Evolutionary conservation across 805 yeast genomes (phyloP).

Genomic region (Yarrowia sp.): DNA sequence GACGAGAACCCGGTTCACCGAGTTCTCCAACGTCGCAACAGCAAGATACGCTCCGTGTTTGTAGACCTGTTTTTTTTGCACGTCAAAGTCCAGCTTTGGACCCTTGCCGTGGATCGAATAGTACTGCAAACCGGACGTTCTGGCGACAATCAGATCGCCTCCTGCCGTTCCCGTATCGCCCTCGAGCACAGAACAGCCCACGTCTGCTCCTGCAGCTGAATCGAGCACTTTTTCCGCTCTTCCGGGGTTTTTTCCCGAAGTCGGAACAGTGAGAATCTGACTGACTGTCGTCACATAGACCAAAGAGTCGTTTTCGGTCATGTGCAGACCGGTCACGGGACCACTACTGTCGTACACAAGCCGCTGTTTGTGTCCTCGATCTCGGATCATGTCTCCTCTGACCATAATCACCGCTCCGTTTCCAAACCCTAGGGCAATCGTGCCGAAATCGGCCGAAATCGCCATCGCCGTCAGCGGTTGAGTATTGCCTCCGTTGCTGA

Average conservation of each 20-base stretch:
- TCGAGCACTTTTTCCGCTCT: conserved; percentile 62
- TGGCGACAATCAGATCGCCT: conserved; percentile 67
- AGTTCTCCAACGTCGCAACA: conserved; percentile 59
- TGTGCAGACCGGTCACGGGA: conserved; percentile 79
- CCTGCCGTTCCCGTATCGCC: conserved; percentile 41
- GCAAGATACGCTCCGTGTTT: conserved; percentile 63
- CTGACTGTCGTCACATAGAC: conserved; percentile 75
- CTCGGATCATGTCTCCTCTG: conserved; percentile 87
- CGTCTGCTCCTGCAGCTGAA: conserved; percentile 55
- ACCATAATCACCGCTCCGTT: conserved; percentile 83
- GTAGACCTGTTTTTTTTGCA: conserved; percentile 61
- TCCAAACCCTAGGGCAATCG: conserved; percentile 78
- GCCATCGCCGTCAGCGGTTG: conserved; percentile 77
- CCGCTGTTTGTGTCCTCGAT: conserved; percentile 89
- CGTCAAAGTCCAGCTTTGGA: conserved; percentile 55
- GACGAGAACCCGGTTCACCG: conserved; percentile 58
- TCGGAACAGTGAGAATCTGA: conserved; percentile 70
- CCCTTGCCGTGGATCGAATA: conserved; percentile 65
- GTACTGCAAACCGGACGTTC: conserved; percentile 66
- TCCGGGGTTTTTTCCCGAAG: conserved; percentile 80
- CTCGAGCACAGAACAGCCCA: conserved; percentile 54
- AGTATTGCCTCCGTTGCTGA: conserved; percentile 76
- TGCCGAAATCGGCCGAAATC: conserved; percentile 61
- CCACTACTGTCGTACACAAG: conserved; percentile 67
- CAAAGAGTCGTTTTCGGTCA: conserved; percentile 57